Conservation (phyloP, 2,329 filamentous ascomycete genomes). For the Tolypocladium paradoxum region DNA sequence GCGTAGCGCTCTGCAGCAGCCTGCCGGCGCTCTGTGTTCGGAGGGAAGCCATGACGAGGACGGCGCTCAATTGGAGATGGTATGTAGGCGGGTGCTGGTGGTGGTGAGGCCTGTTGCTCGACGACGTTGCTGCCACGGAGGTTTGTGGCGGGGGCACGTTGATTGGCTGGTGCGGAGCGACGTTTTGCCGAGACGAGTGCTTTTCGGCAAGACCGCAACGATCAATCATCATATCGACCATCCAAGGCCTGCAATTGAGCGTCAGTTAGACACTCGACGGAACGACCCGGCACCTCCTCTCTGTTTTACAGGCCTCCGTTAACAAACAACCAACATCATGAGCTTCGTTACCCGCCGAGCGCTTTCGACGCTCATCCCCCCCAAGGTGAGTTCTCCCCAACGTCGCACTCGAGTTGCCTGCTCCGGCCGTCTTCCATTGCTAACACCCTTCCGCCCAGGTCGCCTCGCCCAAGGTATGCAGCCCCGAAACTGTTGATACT, state of each 20-base stretch:
- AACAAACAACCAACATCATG: slow-evolving; percentile 52
- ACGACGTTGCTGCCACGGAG: slow-evolving; percentile 7
- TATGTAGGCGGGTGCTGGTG: slow-evolving; percentile 14
- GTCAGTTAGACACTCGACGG: slow-evolving; percentile 19
- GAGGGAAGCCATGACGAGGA: slow-evolving; percentile 52
- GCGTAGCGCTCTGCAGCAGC: slow-evolving; percentile 36
- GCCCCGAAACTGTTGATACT: not conserved
- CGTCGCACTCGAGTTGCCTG: slow-evolving; percentile 5
- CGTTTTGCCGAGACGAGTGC: slow-evolving; percentile 36
- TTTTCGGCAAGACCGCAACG: slow-evolving; percentile 31
- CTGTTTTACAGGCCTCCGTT: slow-evolving; percentile 10
- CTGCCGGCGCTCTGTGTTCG: slow-evolving; percentile 43
- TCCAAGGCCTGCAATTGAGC: slow-evolving; percentile 23
- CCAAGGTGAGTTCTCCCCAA: slow-evolving; percentile 62
- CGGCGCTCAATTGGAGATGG: slow-evolving; percentile 16
- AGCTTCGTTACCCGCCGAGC: slow-evolving; percentile 83
- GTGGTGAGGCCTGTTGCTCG: slow-evolving; percentile 1
- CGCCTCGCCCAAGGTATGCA: slow-evolving; percentile 67
- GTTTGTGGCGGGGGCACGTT: slow-evolving; percentile 17
- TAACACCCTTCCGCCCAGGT: slow-evolving; percentile 44
- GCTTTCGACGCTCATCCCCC: slow-evolving; percentile 97
- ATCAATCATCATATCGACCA: slow-evolving; percentile 15
- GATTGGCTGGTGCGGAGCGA: slow-evolving; percentile 33
- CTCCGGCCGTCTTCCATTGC: slow-evolving; percentile 18
- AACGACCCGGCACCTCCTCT: slow-evolving; percentile 15